Conservation (phyloP, 179 eudicot species). For the Silene vulgaris region DNA sequence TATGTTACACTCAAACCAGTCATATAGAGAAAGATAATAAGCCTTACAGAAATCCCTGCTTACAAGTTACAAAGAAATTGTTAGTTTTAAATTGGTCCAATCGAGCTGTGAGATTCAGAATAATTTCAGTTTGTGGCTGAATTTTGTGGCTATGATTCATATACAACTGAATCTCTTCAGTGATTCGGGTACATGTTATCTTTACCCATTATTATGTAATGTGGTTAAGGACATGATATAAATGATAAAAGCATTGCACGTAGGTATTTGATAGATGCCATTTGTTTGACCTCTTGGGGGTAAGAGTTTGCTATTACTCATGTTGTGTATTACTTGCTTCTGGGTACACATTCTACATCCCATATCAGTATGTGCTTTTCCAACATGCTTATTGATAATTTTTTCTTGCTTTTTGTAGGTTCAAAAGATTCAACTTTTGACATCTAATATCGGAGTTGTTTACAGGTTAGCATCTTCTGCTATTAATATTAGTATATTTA, state of each 20-base stretch:
- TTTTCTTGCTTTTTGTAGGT: slow-evolving; percentile 41
- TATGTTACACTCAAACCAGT: too few species aligned
- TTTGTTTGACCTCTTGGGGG: neutral
- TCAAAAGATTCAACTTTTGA: slow-evolving; percentile 87
- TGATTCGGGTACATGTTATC: neutral
- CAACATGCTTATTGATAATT: neutral
- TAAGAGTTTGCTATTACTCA: neutral
- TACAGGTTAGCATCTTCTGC: slow-evolving; percentile 54
- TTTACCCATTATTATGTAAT: too few species aligned
- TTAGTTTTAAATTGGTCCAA: too few species aligned
- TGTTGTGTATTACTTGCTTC: neutral
- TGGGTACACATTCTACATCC: neutral
- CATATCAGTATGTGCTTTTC: neutral
- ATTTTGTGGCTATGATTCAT: neutral
- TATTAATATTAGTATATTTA: neutral
- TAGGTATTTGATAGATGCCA: neutral
- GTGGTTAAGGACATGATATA: neutral
- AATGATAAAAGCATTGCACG: neutral
- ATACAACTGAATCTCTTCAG: neutral
- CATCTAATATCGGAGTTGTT: slow-evolving; percentile 95
- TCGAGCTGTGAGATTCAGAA: too few species aligned
- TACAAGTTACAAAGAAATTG: too few species aligned
- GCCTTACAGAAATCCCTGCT: too few species aligned
- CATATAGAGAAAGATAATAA: too few species aligned
- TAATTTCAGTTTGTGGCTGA: too few species aligned